Evolutionary conservation across 202 grass and related monocot genomes (phyloP), one percentile per base, ranked within the genome.

Genomic region (Bolboschoenoplectus hybrid): DNA sequence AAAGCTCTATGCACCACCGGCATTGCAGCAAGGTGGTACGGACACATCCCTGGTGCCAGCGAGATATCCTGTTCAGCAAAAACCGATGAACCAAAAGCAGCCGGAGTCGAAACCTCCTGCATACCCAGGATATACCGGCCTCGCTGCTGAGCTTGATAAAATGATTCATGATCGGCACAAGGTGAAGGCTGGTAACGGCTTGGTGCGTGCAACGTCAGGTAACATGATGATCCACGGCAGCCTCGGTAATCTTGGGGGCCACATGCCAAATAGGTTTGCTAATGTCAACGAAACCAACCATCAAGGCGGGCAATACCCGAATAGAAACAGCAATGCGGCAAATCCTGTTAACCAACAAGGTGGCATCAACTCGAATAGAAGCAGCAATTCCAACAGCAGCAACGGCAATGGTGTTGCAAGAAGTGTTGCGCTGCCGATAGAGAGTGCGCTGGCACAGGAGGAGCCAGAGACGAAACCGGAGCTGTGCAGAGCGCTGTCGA

Each of bases 181-280:
- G 45, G 91, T 89, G 16, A 94, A 92, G 72, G 86, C 89, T 10
- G 90, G 90, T 32, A 67, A 78, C 34, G 88, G 89, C 55, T 81
- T 96, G 63, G 70, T 96, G 60, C 96, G 96, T 35, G 96, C 89
- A 49, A 93, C 96, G 3, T 98, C 96, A 2, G 93, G 91, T 49
- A 98, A 98, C 88, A 91, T 94, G 91, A 98, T 98, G 96, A 86
- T 98, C 47, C 89, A 93, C 43, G 90, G 96, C 57, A 96, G 95
- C 89, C 86, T 98, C 32, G 96, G 96, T 43, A 98, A 98, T 87
- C 89, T 98, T 40, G 90, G 92, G 11, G 72, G 26, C 50, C 51
- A 57, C 45, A 82, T 81, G 12, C 65, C 63, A 10, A 80, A 32
- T 81, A 32, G 34, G 26, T 69, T 60, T 10, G 9, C 16, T 60